Evolutionary conservation across 1,284 basidiomycete genomes (phyloP).

Genomic region (Omphalotus olearius): DNA sequence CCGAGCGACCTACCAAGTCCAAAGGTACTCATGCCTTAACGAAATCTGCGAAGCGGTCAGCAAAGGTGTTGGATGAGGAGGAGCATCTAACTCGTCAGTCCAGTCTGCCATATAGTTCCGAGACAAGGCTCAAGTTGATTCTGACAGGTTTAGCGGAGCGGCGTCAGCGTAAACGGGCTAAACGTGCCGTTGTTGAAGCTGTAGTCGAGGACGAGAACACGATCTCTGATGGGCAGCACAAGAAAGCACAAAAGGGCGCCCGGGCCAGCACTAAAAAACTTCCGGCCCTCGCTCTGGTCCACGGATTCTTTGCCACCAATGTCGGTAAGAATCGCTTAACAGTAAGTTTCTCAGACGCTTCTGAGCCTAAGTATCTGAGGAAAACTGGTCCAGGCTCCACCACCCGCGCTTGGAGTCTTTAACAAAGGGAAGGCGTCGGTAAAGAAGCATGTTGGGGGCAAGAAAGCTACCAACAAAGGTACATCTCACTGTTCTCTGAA

Average conservation of each 20-base stretch:
- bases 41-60: constrained; percentile 18
- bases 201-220: constrained; percentile 8
- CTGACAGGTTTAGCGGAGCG: constrained; percentile 49
- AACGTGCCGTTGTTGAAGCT: constrained; percentile 46
- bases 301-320: constrained; percentile 68
- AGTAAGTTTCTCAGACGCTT: constrained; percentile 31
- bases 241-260: constrained; percentile 24
- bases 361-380: not conserved
- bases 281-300: constrained; percentile 64
- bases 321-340: constrained; percentile 69
- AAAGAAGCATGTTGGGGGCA: constrained; percentile 29
- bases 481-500: constrained; percentile 1
- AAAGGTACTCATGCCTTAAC: not conserved
- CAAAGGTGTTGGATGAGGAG: constrained; percentile 21
- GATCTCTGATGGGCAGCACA: constrained; percentile 10
- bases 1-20: constrained; percentile 7
- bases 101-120: constrained; percentile 9
- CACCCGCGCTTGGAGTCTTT: constrained; percentile 55
- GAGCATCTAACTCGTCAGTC: constrained; percentile 32
- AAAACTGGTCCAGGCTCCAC: constrained; percentile 32
- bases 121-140: not conserved
- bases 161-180: constrained; percentile 49
- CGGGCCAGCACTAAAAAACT: constrained; percentile 31
- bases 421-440: constrained; percentile 65
- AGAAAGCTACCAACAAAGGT: constrained; percentile 19